Base-by-base conservation (phyloP, 1,284 basidiomycete genomes). In the Rhodotorula mucilaginosa region DNA sequence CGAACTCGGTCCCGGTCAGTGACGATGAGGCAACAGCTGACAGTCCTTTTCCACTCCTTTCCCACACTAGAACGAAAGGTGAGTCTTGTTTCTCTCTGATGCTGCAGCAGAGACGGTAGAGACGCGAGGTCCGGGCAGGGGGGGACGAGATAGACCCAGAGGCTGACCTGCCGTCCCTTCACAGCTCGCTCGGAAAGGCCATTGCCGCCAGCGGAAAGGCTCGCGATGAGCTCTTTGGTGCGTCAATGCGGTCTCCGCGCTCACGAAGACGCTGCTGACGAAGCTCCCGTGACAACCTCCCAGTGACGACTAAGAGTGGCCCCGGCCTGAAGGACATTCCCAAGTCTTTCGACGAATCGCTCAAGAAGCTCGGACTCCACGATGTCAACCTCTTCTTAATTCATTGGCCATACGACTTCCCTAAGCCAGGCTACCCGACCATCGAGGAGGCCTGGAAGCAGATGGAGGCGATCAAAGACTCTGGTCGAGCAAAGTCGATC, bases 321-420 rank as follows among this genome's bases (percentile, higher is more conserved):
- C 15, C 71, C 1, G 73, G 73, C 3, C 46, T 76, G n/a, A 73
- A 67, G 44, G 73, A 73, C 48, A 65, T 71, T 39, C 59, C 52
- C 6, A 49, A 59, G 7, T 61, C 65, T 2, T 65, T 69, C 13
- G 67, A 68, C 47, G 29, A 56, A 18, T 63, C 64, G 54, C 49
- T 76, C 16, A 47, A 70, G 47, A 65, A 87, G 80, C 83, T 94
- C 8, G 84, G 84, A 48, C 65, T 88, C 58, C 84, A 88, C 65
- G 87, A 90, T 68, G 90, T 94, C 67, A 90, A 82, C 67, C 68
- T 82, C 47, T 93, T 88, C 82, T 84, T 94, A 63, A 85, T 94
- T 69, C 92, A 94, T 80, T 72, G 74, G 74, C 74, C 74, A 5
- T 66, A 69, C 52, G 74, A 75, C 84, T 82, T 72, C 88, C 89